phyloP scores from a whole-genome alignment of 176 grass and related monocot species.

The Poa pratensis region DNA sequence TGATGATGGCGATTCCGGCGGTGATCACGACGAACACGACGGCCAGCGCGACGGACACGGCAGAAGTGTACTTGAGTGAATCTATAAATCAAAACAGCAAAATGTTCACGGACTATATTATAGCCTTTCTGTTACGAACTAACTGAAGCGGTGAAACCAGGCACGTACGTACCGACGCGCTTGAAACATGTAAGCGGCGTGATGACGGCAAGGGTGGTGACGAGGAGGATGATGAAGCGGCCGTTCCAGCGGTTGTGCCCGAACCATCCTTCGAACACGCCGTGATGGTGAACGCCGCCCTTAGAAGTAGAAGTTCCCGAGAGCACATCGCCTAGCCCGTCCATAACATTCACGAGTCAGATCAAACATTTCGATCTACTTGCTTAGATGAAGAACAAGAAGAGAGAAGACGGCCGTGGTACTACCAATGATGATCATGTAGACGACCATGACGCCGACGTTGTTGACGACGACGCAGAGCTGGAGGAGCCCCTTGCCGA shows the following conservation, averaged over 20 bases:
- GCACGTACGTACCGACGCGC: slow-evolving; percentile 59
- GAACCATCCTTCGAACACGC: slow-evolving; percentile 95
- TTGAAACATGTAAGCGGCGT: slow-evolving; percentile 77
- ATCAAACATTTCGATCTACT: background rate
- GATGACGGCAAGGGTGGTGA: slow-evolving; percentile 65
- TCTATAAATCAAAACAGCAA: slow-evolving; percentile 59
- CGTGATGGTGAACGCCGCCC: slow-evolving; percentile 68
- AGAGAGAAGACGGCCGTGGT: background rate
- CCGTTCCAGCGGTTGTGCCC: slow-evolving; percentile 82
- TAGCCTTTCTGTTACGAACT: too few species aligned
- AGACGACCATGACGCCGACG: slow-evolving; percentile 88
- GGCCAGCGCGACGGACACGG: slow-evolving; percentile 80
- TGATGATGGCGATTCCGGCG: slow-evolving; percentile 78
- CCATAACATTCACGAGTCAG: background rate
- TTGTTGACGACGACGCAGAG: slow-evolving; percentile 84
- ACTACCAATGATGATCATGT: slow-evolving; percentile 96
- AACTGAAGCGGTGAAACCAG: background rate
- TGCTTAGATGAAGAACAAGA: background rate
- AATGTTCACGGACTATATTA: background rate
- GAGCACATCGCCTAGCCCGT: slow-evolving; percentile 73
- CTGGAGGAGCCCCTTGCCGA: slow-evolving; percentile 73
- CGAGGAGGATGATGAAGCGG: slow-evolving; percentile 67
- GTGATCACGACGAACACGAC: slow-evolving; percentile 92
- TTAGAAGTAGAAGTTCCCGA: slow-evolving; percentile 82
- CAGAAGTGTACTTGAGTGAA: slow-evolving; percentile 85